Evolutionary conservation across 78 protist genomes (phyloP).

Genomic region (Dictyostelium intermedium): DNA sequence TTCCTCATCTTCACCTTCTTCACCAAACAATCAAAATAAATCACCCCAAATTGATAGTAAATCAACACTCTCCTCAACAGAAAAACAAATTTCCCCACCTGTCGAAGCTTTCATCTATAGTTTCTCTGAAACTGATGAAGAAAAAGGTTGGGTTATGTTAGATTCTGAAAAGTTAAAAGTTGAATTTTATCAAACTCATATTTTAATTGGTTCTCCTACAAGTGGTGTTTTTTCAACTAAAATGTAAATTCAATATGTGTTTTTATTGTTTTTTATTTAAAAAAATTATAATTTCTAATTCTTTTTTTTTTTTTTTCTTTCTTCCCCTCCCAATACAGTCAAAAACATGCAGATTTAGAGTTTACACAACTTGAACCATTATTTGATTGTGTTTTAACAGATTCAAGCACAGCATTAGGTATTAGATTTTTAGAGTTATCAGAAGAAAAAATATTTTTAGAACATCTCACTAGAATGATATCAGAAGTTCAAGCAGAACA

Average conservation of each 20-base stretch:
- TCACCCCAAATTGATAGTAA: background rate
- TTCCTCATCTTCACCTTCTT: background rate
- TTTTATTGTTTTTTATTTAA: background rate
- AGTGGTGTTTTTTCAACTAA: constrained; percentile 5
- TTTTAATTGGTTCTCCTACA: constrained; percentile 10
- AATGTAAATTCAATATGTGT: constrained; percentile 11
- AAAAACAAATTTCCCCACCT: background rate
- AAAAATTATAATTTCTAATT: background rate
- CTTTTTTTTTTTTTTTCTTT: background rate
- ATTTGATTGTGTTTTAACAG: constrained; percentile 75
- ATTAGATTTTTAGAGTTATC: constrained; percentile 53
- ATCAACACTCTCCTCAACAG: background rate
- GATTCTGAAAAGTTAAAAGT: constrained; percentile 40
- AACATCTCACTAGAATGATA: constrained; percentile 62
- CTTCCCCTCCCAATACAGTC: constrained; percentile 37
- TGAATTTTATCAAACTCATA: constrained; percentile 28
- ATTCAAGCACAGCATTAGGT: constrained; percentile 76
- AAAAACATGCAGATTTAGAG: constrained; percentile 77
- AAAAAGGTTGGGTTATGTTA: constrained; percentile 78
- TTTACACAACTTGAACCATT: constrained; percentile 78
- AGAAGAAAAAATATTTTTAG: constrained; percentile 50
- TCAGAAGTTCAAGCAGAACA: constrained; percentile 31
- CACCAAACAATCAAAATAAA: background rate
- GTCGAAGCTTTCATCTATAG: constrained; percentile 62
- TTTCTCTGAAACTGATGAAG: constrained; percentile 59